phyloP scores from a whole-genome alignment of 257 asterid species.

The Solanum clarkiae region DNA sequence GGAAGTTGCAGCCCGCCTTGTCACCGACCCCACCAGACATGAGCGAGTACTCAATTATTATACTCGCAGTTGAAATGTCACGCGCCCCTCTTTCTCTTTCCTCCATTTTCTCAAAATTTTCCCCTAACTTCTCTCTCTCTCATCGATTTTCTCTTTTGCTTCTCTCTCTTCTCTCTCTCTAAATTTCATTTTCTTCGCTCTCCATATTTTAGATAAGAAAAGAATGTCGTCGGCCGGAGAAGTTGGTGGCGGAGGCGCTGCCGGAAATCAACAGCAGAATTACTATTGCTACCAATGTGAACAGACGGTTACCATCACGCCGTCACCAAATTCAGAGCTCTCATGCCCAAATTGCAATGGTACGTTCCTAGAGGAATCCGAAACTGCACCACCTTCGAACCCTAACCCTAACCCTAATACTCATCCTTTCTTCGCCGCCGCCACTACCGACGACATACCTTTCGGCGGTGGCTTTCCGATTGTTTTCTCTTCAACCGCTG shows the following conservation, averaged over 20 bases:
- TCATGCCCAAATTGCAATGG: conserved; percentile 68
- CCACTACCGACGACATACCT: conserved; percentile 15
- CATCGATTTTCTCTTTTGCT: background rate
- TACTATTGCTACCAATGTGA: conserved; percentile 71
- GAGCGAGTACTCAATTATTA: background rate
- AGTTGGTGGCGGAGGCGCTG: background rate
- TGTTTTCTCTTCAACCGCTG: conserved; percentile 17
- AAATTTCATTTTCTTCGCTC: background rate
- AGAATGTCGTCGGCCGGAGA: conserved; percentile 4
- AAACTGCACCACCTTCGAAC: conserved; percentile 29
- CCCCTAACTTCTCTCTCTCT: background rate
- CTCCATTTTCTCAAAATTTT: background rate
- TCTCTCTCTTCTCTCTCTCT: background rate
- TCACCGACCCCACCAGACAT: background rate
- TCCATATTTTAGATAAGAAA: no score
- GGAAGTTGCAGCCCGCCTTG: background rate
- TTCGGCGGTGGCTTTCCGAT: conserved; percentile 8
- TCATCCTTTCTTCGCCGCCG: conserved; percentile 16
- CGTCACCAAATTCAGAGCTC: conserved; percentile 47
- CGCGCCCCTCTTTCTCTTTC: background rate
- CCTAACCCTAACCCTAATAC: background rate
- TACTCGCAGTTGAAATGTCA: background rate
- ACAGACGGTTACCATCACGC: conserved; percentile 27
- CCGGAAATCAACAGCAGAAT: background rate
- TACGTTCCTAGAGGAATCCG: conserved; percentile 58